phyloP scores from a whole-genome alignment of 1,139 yeast species.

The Candida tunisiensis region DNA sequence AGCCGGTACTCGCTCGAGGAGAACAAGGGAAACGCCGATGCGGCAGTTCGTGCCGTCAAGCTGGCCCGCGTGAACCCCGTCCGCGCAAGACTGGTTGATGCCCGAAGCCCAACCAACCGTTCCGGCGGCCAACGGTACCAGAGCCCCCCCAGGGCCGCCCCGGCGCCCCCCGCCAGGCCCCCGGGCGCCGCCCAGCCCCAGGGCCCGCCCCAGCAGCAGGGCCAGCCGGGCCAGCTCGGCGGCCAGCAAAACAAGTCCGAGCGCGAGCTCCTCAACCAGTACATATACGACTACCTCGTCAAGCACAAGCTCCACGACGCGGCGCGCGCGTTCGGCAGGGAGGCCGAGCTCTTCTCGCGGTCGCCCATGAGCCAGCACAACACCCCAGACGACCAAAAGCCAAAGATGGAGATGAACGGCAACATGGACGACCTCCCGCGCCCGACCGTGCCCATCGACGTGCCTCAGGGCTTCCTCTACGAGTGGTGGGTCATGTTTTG shows the following conservation, averaged over 20 bases:
- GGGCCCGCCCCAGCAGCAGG: too few relatives aligned
- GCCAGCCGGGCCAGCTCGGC: background rate
- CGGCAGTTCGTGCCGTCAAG: too few relatives aligned
- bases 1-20: too few relatives aligned
- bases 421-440: conserved; percentile 8
- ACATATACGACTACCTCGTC: conserved; percentile 70
- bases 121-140: too few relatives aligned
- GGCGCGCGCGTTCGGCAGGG: conserved; percentile 55
- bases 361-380: conserved; percentile 1
- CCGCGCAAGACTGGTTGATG: too few relatives aligned
- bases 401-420: conserved; percentile 19
- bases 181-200: too few relatives aligned
- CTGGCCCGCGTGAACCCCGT: too few relatives aligned
- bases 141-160: too few relatives aligned
- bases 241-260: conserved; percentile 7
- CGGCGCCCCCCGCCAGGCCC: too few relatives aligned
- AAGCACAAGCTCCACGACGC: conserved; percentile 59
- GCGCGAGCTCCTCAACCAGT: conserved; percentile 61
- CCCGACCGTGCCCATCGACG: conserved; percentile 24
- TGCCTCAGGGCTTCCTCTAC: conserved; percentile 73
- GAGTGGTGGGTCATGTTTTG: conserved; percentile 98
- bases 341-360: conserved; percentile 34
- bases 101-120: too few relatives aligned
- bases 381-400: conserved; percentile 14
- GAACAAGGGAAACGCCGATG: too few relatives aligned